Evolutionary conservation across 345 rosid species (phyloP), one percentile per base, ranked within the genome.

Genomic region (Melaleuca quinquenervia): DNA sequence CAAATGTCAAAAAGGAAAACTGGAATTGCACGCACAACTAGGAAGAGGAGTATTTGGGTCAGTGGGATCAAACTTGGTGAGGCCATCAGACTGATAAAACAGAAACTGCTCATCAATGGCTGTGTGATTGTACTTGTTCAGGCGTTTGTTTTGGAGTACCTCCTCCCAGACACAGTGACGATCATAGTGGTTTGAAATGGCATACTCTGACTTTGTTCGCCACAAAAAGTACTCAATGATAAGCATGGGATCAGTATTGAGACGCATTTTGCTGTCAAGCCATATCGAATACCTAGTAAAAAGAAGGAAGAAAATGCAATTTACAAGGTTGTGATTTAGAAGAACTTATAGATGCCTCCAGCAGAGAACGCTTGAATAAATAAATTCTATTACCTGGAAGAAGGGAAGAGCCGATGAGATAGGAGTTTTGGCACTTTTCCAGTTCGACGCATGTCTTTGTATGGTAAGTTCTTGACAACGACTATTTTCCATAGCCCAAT

Each of bases 161-260:
- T 97, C 98, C 84, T 97, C 98, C 98, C 98, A 97, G 64, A 96
- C 98, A 94, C 98, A 96, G 27, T 94, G 98, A 27, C 99, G 94
- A 82, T 93, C 98, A 87, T 97, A 97, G 88, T 97, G 98, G 85
- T 93, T 96, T n/a, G 99, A 97, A 89, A 97, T 97, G 88, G 98
- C 99, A 84, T 92, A 96, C 88, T 96, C 98, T 87, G 98, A 92
- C 84, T 86, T 93, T 49, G 89, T 90, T 90, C 95, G 91, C 99
- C 98, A 97, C 86, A 96, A 89, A 89, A 97, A 94, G 94, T 90
- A 90, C 89, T 97, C 98, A 76, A 97, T 90, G 48, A 97, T 91
- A 84, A 92, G 86, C 92, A 96, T 90, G 29, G 98, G 99, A 88
- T 97, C 98, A 83, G 92, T 88, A 74, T 88, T 88, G 75, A 97